A percentile compares a stretch with the other conserved stretches of the same genome.
phyloP scores from a whole-genome alignment of 148 eudicot genomes.

The Heliamphora exappendiculata region DNA sequence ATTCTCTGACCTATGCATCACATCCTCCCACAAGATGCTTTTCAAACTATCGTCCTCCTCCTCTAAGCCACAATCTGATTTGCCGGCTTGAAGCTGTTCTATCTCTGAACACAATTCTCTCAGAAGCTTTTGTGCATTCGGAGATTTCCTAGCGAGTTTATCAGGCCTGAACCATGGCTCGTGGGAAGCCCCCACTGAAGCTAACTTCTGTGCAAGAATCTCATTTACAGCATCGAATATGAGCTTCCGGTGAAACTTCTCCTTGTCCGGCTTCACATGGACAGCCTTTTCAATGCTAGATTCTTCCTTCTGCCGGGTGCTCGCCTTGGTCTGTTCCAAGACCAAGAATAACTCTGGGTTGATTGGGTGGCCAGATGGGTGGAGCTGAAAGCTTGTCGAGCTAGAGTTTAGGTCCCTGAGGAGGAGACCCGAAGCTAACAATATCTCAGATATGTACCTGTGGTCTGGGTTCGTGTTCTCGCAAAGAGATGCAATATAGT shows the following conservation, averaged over 20 bases:
- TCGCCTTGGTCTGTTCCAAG: constrained; percentile 76
- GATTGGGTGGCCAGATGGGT: constrained; percentile 79
- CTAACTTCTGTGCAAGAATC: constrained; percentile 53
- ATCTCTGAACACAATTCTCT: constrained; percentile 76
- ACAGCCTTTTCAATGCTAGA: constrained; percentile 19
- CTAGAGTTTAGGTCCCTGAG: constrained; percentile 72
- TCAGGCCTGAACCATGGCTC: constrained; percentile 48
- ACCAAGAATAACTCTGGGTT: constrained; percentile 73
- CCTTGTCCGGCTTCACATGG: constrained; percentile 27
- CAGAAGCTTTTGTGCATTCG: constrained; percentile 74
- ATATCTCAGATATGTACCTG: constrained; percentile 79
- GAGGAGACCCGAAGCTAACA: constrained; percentile 83
- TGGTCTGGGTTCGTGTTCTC: constrained; percentile 73
- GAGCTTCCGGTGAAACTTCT: constrained; percentile 64
- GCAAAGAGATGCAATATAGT: constrained; percentile 85
- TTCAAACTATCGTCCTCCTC: constrained; percentile 67
- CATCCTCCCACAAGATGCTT: constrained; percentile 57
- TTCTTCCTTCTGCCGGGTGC: constrained; percentile 41
- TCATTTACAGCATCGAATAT: constrained; percentile 83
- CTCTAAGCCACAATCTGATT: constrained; percentile 29
- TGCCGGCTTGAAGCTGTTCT: constrained; percentile 41
- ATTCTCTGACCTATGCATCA: constrained; percentile 47
- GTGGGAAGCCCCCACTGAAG: constrained; percentile 20
- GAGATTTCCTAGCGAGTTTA: constrained; percentile 45
- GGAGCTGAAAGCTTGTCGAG: constrained; percentile 56